Conservation (phyloP, 225 moss, liverwort and hornwort genomes). For the Pseudoscleropodium purum region DNA sequence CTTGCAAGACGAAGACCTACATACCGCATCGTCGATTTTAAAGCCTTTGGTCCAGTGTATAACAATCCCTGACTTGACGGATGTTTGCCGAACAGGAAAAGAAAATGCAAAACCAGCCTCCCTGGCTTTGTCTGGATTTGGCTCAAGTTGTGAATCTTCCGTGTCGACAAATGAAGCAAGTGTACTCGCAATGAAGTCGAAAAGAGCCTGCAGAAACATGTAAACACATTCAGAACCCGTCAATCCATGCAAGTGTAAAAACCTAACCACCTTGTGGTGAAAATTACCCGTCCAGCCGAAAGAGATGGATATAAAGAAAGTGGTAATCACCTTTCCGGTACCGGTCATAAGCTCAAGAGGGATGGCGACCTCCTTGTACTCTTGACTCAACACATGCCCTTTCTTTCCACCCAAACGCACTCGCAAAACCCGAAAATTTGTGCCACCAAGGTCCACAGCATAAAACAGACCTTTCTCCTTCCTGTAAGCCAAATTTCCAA, state of each 20-base stretch:
- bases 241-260: background rate
- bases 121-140: slow-evolving; percentile 26
- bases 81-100: slow-evolving; percentile 85
- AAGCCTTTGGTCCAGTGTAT: slow-evolving; percentile 99
- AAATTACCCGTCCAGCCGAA: background rate
- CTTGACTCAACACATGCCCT: slow-evolving; percentile 69
- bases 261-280: background rate
- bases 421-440: slow-evolving; percentile 90
- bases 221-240: background rate
- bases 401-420: slow-evolving; percentile 73
- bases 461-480: slow-evolving; percentile 74
- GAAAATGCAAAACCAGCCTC: slow-evolving; percentile 91
- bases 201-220: slow-evolving; percentile 54
- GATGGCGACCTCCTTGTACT: slow-evolving; percentile 84
- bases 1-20: background rate
- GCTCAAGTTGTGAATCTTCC: slow-evolving; percentile 37
- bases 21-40: slow-evolving; percentile 80
- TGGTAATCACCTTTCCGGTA: slow-evolving; percentile 52
- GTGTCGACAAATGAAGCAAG: slow-evolving; percentile 65
- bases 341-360: slow-evolving; percentile 77
- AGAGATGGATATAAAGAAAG: background rate
- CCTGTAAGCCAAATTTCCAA: slow-evolving; percentile 11
- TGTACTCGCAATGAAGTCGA: slow-evolving; percentile 77
- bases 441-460: slow-evolving; percentile 90
- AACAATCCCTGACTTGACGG: slow-evolving; percentile 75